These are phyloP conservation scores for Adansonia rubrostipa DNA, from an alignment of 441 rosid species.

Conservation along the genomic window DNA sequence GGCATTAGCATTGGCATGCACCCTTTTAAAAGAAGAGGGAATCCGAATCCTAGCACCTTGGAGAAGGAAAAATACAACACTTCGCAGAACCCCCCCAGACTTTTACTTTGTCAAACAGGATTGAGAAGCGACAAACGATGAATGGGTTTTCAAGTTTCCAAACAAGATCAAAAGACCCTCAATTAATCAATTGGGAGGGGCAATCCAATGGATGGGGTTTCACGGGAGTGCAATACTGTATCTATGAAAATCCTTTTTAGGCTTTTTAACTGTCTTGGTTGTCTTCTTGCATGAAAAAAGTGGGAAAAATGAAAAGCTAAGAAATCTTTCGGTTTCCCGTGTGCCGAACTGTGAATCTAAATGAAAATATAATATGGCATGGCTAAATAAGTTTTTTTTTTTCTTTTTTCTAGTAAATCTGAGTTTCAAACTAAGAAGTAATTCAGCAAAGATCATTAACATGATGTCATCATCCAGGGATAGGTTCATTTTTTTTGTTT, in stretches of 20 bases:
- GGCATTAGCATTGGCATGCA: no score
- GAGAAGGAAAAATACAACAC: constrained; percentile 23
- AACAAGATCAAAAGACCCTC: not conserved
- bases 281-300: not conserved
- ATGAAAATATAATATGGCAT: constrained; percentile 7
- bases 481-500: no score
- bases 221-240: not conserved
- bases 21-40: not conserved
- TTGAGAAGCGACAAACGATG: not conserved
- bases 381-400: constrained; percentile 20
- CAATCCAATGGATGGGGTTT: not conserved
- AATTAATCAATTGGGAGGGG: not conserved
- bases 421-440: no score
- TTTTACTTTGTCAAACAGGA: not conserved
- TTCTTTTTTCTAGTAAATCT: no score
- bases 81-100: not conserved
- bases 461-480: no score
- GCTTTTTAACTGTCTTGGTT: not conserved
- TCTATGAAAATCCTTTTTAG: not conserved
- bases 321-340: not conserved
- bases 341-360: constrained; percentile 2
- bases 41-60: not conserved
- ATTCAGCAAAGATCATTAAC: no score
- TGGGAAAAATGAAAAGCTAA: no score
- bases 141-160: not conserved